Conservation (phyloP, 371 early-diverging fungal genomes). For the Rhizopus sp. region DNA sequence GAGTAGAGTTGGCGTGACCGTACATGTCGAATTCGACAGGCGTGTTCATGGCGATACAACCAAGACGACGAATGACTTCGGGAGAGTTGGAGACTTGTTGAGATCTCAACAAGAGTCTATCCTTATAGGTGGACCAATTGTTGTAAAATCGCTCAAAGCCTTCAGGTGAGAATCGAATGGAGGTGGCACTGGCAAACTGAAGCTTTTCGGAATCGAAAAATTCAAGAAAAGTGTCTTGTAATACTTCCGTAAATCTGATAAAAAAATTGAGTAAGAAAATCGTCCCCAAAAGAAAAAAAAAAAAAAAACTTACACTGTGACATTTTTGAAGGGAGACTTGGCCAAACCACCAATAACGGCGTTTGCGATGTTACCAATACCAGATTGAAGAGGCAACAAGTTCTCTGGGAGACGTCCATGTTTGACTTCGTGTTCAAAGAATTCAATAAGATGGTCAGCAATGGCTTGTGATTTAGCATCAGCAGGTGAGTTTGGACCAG, state of each 20-base stretch:
- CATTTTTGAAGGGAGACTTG: conserved; percentile 48
- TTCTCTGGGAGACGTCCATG: conserved; percentile 52
- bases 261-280: background rate
- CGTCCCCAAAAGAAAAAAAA: background rate
- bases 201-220: conserved; percentile 57
- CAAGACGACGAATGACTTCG: conserved; percentile 55
- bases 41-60: conserved; percentile 61
- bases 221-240: conserved; percentile 57
- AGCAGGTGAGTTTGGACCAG: conserved; percentile 45
- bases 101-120: conserved; percentile 50
- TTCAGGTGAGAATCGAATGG: conserved; percentile 56
- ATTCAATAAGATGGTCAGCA: conserved; percentile 53
- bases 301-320: conserved; percentile 54
- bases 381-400: conserved; percentile 53
- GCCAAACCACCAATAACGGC: conserved; percentile 58
- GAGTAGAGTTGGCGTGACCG: conserved; percentile 56
- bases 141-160: conserved; percentile 55
- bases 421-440: conserved; percentile 53
- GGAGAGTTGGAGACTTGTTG: conserved; percentile 60
- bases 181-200: conserved; percentile 57
- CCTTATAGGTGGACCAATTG: conserved; percentile 53
- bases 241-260: conserved; percentile 50
- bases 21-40: conserved; percentile 62
- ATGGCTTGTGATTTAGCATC: conserved; percentile 49
- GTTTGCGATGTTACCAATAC: conserved; percentile 62